Percentiles rank a stretch among this genome's conserved stretches.
Conservation (phyloP, 352 stramenopile genomes). For the Phytophthora uliginosa region DNA sequence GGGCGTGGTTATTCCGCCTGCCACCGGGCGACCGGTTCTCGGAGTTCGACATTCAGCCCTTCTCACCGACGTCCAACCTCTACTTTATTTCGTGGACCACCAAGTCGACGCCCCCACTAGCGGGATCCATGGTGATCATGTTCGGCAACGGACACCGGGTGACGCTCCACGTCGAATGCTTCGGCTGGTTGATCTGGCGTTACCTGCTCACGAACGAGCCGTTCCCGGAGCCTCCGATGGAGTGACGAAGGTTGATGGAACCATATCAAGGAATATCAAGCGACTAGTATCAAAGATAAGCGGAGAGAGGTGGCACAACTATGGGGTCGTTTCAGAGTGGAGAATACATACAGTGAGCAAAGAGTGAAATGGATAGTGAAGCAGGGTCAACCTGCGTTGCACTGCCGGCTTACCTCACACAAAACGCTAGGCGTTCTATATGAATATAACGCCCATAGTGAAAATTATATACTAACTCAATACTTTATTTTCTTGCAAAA, state of each 20-base stretch:
- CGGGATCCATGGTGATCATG: constrained; percentile 88
- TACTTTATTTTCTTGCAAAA: too few relatives aligned
- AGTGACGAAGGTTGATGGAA: constrained; percentile 37
- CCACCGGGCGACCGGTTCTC: constrained; percentile 79
- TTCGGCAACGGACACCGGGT: constrained; percentile 86
- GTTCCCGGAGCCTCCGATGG: constrained; percentile 70
- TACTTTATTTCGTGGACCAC: constrained; percentile 91
- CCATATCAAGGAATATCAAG: background rate
- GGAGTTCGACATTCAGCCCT: constrained; percentile 83
- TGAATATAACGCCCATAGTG: too few relatives aligned
- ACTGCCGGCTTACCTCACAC: too few relatives aligned
- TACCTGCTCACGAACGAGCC: constrained; percentile 88
- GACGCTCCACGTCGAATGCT: constrained; percentile 87
- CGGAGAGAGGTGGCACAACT: background rate
- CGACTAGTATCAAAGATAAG: background rate
- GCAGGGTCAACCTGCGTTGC: background rate
- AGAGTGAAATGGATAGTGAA: constrained; percentile 3
- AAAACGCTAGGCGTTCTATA: too few relatives aligned
- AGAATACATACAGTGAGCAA: constrained; percentile 3
- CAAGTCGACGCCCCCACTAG: constrained; percentile 78
- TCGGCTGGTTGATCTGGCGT: constrained; percentile 89
- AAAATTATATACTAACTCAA: too few relatives aligned
- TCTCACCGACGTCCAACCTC: constrained; percentile 75
- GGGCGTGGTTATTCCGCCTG: constrained; percentile 85
- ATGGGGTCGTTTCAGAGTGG: constrained; percentile 7